Percentiles rank a stretch among this genome's conserved stretches.
Conservation (phyloP, 2,329 filamentous ascomycete species). For the Epichloe baconii region DNA sequence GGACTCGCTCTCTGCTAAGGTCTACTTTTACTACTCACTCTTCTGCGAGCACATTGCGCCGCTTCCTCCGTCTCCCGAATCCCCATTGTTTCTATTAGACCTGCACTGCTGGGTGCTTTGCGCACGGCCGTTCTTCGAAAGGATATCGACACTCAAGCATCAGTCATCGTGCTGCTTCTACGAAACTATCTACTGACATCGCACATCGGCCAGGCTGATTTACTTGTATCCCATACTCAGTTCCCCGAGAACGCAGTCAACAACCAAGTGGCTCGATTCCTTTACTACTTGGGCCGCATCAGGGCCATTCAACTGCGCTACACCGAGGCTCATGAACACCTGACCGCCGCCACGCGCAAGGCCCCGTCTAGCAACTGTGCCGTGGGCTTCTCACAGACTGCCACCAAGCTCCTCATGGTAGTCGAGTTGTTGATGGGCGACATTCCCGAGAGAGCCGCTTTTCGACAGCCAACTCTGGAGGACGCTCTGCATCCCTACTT, state of each 20-base stretch:
- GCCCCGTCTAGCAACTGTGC: constrained; percentile 82
- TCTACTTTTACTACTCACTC: constrained; percentile 95
- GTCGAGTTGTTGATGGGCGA: constrained; percentile 98
- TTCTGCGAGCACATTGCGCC: constrained; percentile 88
- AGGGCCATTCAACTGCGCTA: constrained; percentile 93
- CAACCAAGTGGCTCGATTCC: constrained; percentile 93
- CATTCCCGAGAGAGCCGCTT: constrained; percentile 88
- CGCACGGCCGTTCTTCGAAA: constrained; percentile 93
- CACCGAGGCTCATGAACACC: constrained; percentile 89
- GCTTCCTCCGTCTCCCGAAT: constrained; percentile 76
- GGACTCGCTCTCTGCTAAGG: constrained; percentile 85
- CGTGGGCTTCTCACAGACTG: constrained; percentile 88
- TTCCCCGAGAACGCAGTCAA: constrained; percentile 92
- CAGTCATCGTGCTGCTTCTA: constrained; percentile 85
- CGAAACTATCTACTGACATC: constrained; percentile 94
- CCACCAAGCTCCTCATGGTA: constrained; percentile 90
- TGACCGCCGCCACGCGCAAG: constrained; percentile 88
- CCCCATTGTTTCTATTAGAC: constrained; percentile 75
- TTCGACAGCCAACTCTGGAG: constrained; percentile 81
- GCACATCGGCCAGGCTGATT: constrained; percentile 91
- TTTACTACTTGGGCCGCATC: constrained; percentile 95
- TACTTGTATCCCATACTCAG: constrained; percentile 88
- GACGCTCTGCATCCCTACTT: constrained; percentile 85
- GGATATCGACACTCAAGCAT: constrained; percentile 93
- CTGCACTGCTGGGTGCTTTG: constrained; percentile 73